These are phyloP conservation scores for Helotiales sp. DNA, from an alignment of 2,329 filamentous ascomycete species.

Conservation along the genomic window DNA sequence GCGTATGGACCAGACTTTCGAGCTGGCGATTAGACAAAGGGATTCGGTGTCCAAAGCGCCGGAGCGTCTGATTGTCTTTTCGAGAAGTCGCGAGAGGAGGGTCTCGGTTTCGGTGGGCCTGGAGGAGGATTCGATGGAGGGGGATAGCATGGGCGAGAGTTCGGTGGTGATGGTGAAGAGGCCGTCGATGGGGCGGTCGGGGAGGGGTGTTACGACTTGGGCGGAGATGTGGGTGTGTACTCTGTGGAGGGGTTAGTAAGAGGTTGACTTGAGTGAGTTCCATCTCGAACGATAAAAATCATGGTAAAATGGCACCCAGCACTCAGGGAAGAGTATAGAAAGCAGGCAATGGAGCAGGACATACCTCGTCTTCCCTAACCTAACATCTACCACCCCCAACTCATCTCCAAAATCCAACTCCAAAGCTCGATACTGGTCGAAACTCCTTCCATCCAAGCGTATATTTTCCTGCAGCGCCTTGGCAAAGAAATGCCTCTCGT, in stretches of 20 bases:
- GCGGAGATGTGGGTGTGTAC: constrained; percentile 85
- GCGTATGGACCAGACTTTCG: constrained; percentile 89
- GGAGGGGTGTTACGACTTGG: constrained; percentile 82
- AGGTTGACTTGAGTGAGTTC: background rate
- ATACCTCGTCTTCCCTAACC: constrained; percentile 88
- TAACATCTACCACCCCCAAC: constrained; percentile 86
- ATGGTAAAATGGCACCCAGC: background rate
- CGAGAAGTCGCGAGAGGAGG: constrained; percentile 83
- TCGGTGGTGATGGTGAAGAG: constrained; percentile 92
- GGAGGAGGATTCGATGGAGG: constrained; percentile 84
- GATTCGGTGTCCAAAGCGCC: constrained; percentile 94
- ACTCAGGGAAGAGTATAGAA: constrained; percentile 1
- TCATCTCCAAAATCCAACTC: constrained; percentile 86
- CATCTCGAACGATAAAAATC: background rate
- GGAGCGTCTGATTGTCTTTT: constrained; percentile 92
- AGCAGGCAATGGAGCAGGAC: constrained; percentile 24
- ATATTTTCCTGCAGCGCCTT: constrained; percentile 81
- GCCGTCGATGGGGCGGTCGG: constrained; percentile 92
- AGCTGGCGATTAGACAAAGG: constrained; percentile 86
- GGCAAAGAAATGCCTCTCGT: constrained; percentile 85
- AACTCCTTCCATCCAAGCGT: constrained; percentile 80
- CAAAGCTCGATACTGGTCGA: constrained; percentile 80
- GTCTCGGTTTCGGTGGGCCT: constrained; percentile 84
- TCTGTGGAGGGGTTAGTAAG: constrained; percentile 50
- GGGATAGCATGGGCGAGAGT: constrained; percentile 88